A percentile compares a stretch with the other conserved stretches of the same genome.
These are phyloP conservation scores for Alternaria alternata DNA, from an alignment of 2,329 filamentous ascomycete genomes.

Conservation along the genomic window DNA sequence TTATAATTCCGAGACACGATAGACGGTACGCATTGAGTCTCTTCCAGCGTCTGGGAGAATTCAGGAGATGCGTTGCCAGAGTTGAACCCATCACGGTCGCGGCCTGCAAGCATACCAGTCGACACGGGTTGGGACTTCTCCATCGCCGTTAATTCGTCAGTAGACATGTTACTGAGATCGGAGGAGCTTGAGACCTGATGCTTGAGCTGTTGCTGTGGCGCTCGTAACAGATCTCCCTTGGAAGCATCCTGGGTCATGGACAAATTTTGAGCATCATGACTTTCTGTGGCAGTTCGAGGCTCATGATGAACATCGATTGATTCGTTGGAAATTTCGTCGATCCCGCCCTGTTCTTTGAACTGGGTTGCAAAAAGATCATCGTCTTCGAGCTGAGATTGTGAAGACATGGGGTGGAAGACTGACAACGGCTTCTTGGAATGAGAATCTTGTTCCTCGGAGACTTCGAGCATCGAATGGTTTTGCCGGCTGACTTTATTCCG, in stretches of 20 bases:
- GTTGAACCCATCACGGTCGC: neutral
- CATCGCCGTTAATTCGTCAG: slow-evolving; percentile 20
- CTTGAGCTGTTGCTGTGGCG: neutral
- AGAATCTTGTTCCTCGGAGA: neutral
- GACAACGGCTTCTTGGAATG: neutral
- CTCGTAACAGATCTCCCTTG: neutral
- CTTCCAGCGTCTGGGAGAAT: slow-evolving; percentile 5
- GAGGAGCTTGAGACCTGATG: neutral
- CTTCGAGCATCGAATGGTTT: slow-evolving; percentile 19
- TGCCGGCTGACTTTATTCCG: slow-evolving; percentile 35
- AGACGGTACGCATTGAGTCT: neutral
- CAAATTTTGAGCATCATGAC: slow-evolving; percentile 1
- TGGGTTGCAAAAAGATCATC: slow-evolving; percentile 5
- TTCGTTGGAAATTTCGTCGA: slow-evolving; percentile 3
- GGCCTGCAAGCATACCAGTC: neutral
- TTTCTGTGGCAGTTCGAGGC: slow-evolving; percentile 20
- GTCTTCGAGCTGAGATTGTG: neutral
- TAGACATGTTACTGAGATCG: slow-evolving; percentile 19
- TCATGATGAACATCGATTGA: slow-evolving; percentile 13
- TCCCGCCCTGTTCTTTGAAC: slow-evolving; percentile 13
- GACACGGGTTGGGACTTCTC: neutral
- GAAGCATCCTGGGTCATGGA: slow-evolving; percentile 4
- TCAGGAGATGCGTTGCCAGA: neutral
- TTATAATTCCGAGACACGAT: neutral
- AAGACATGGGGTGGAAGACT: neutral